Percentiles rank a stretch among this genome's conserved stretches.
These are phyloP conservation scores for Begonia fuchsioides DNA, from an alignment of 306 rosid species.

Conservation along the genomic window DNA sequence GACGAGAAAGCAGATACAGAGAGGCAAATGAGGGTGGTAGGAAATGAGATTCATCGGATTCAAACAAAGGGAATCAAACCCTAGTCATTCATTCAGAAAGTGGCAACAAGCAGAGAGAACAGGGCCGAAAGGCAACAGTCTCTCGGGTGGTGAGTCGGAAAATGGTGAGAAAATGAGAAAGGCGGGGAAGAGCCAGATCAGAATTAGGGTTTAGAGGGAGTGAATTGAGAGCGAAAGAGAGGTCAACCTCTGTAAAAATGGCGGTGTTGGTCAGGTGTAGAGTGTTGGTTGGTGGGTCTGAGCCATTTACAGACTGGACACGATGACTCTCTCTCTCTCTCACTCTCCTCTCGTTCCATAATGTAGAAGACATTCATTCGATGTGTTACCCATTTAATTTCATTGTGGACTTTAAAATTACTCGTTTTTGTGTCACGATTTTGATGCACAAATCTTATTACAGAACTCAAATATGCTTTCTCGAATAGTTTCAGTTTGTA, in stretches of 20 bases:
- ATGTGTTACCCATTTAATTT: too few relatives aligned
- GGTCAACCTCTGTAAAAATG: slow-evolving; percentile 37
- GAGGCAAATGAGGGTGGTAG: slow-evolving; percentile 1
- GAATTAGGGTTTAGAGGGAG: slow-evolving; percentile 19
- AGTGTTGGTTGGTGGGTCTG: slow-evolving; percentile 56
- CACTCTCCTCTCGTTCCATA: neutral
- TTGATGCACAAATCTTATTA: too few relatives aligned
- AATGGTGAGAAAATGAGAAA: slow-evolving; percentile 4
- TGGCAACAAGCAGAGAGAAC: neutral
- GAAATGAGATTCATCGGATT: slow-evolving; percentile 50
- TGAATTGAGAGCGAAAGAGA: slow-evolving; percentile 1
- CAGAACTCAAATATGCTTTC: too few relatives aligned
- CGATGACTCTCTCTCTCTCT: slow-evolving; percentile 5
- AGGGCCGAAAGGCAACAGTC: slow-evolving; percentile 48
- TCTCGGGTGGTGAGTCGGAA: neutral
- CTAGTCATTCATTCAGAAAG: slow-evolving; percentile 35
- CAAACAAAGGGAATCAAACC: slow-evolving; percentile 19
- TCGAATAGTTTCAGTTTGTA: too few relatives aligned
- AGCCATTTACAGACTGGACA: slow-evolving; percentile 49
- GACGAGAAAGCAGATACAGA: slow-evolving; percentile 8
- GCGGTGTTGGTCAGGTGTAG: slow-evolving; percentile 58
- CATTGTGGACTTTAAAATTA: too few relatives aligned
- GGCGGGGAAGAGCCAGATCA: slow-evolving; percentile 9
- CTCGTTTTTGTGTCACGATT: too few relatives aligned
- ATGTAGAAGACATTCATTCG: too few relatives aligned